Percentiles rank a stretch among this genome's conserved stretches.
Evolutionary conservation across 306 rosid species (phyloP).

Genomic region (Lathyrus aphaca): DNA sequence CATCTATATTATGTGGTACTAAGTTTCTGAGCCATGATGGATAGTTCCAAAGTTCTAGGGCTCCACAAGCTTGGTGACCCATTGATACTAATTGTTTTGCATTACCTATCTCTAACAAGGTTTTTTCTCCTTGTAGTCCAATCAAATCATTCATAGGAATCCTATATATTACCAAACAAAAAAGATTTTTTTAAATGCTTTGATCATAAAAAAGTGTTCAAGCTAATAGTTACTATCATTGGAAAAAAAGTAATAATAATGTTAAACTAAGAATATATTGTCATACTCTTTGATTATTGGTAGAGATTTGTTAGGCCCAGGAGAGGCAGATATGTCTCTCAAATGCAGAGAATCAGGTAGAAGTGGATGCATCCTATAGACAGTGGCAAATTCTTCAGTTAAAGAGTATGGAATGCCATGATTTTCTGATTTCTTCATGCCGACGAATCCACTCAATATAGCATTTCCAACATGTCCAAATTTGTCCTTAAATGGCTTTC

Average conservation of each 20-base stretch:
- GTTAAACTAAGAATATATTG: background rate
- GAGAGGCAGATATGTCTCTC: constrained; percentile 49
- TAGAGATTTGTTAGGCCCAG: constrained; percentile 54
- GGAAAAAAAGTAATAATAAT: too few species aligned
- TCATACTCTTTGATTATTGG: constrained; percentile 51
- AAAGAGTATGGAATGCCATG: constrained; percentile 66
- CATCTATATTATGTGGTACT: constrained; percentile 49
- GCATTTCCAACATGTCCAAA: constrained; percentile 65
- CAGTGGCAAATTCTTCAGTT: constrained; percentile 61
- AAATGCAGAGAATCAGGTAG: constrained; percentile 50
- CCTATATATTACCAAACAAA: constrained; percentile 27
- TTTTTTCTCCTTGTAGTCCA: constrained; percentile 52
- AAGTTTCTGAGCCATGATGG: constrained; percentile 53
- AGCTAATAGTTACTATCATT: too few species aligned
- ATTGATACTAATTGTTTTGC: constrained; percentile 55
- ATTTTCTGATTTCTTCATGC: constrained; percentile 52
- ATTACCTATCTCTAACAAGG: constrained; percentile 47
- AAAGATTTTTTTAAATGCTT: background rate
- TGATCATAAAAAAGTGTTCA: too few species aligned
- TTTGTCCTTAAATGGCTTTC: constrained; percentile 68
- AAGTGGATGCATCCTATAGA: constrained; percentile 66
- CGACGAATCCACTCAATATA: constrained; percentile 54
- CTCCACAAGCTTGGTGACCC: constrained; percentile 75
- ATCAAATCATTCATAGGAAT: constrained; percentile 54
- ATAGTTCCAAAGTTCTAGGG: constrained; percentile 65